Percentiles rank a stretch among this genome's conserved stretches.
phyloP scores from a whole-genome alignment of 2,329 filamentous ascomycete genomes.

The Calonectria pauciramosa region DNA sequence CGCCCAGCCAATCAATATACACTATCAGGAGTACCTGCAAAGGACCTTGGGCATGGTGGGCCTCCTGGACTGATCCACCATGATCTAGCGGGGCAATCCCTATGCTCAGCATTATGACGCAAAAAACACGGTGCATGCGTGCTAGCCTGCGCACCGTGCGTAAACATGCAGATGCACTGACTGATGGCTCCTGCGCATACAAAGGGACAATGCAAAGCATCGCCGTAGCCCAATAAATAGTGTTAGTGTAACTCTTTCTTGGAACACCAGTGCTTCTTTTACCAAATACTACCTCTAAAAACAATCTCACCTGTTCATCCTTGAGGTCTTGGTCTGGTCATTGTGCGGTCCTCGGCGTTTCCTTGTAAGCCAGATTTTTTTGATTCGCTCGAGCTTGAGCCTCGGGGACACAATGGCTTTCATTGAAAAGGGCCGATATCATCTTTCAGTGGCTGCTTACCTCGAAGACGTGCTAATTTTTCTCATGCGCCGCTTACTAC shows the following conservation, averaged over 20 bases:
- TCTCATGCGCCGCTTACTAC: background rate
- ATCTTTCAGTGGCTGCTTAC: background rate
- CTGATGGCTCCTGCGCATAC: background rate
- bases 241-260: too few species aligned
- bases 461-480: background rate
- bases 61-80: background rate
- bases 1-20: slow-evolving; percentile 28
- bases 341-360: background rate
- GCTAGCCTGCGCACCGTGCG: background rate
- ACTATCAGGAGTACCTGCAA: slow-evolving; percentile 23
- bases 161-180: background rate
- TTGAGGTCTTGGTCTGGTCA: background rate
- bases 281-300: too few species aligned
- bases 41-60: background rate
- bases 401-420: background rate
- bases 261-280: too few species aligned
- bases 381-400: background rate
- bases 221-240: background rate
- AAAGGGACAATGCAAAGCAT: background rate
- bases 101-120: background rate
- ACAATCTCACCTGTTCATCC: background rate
- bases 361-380: background rate
- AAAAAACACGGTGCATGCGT: slow-evolving; percentile 1
- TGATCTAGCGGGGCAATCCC: background rate
- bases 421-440: background rate